Conservation (phyloP, 306 rosid species). For the Corylus avellana region DNA sequence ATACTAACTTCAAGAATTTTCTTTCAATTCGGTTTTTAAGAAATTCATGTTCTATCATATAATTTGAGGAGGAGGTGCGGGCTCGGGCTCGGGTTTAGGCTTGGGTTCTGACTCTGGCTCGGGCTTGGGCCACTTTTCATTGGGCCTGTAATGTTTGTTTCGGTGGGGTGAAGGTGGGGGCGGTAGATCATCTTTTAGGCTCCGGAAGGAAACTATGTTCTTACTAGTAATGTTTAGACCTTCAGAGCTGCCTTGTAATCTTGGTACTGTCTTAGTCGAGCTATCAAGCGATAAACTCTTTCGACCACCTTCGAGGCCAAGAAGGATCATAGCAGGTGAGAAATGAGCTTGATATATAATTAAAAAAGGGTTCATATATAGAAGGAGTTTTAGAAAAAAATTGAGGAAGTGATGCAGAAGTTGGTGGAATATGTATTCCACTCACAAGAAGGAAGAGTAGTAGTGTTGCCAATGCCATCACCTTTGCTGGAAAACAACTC, state of each 20-base stretch:
- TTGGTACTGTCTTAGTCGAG: background rate
- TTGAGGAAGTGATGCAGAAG: background rate
- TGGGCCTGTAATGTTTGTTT: no score
- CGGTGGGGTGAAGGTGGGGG: background rate
- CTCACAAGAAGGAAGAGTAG: constrained; percentile 11
- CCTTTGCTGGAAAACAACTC: constrained; percentile 7
- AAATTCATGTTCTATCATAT: background rate
- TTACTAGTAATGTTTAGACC: background rate
- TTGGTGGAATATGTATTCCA: background rate
- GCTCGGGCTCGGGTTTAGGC: background rate
- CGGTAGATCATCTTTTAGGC: background rate
- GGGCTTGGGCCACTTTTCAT: no score
- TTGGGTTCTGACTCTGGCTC: no score
- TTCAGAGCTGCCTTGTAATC: constrained; percentile 1
- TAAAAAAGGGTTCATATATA: background rate
- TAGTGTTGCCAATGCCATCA: constrained; percentile 5
- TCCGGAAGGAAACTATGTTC: background rate
- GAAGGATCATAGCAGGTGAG: background rate
- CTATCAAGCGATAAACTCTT: background rate
- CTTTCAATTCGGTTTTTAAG: no score
- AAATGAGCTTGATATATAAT: background rate
- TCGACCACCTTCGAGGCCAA: background rate
- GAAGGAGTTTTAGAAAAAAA: background rate
- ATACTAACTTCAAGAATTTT: no score
- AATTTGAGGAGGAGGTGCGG: constrained; percentile 4